Evolutionary conservation across 2,329 filamentous ascomycete genomes (phyloP), one percentile per base, ranked within the genome.

Genomic region (Aspergillus brasiliensis): DNA sequence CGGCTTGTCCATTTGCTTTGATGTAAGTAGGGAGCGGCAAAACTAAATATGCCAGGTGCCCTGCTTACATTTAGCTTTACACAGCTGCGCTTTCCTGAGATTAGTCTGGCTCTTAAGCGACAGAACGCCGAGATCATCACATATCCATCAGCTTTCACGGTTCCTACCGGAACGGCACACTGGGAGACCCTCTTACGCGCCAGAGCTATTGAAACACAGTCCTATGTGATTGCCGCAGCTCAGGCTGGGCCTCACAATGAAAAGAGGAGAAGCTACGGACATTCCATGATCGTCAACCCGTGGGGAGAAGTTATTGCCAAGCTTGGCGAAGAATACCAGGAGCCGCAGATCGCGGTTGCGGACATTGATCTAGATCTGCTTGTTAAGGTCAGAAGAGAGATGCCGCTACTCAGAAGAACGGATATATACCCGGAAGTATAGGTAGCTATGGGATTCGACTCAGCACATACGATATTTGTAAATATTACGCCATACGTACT

Each of bases 111-210:
- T 1, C 82, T 96, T 17, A 84, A 86, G 27, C 78, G 84, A 6
- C 84, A 86, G 57, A 81, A 84, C 21, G 91, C 92, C 1, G 87
- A 97, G 63, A 80, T 97, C 56, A 80, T 97, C 52, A 87, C 91
- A 0, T 97, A 94, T 71, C 94, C 94, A 0, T 94, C 91, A 5
- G 94, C 94, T 3, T 98, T 97, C 72, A 97, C 93, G 0, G 84
- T 96, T 0, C 87, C 89, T 1, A 97, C 94, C 0, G 94, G 94
- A 0, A 83, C 82, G 58, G 91, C 91, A 1, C 94, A 97, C 77
- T 98, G 94, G 94, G 87, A 92, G 70, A 81, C 86, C 2, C 78
- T 98, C 5, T 80, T 97, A 13, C 82, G 91, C 27, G 88, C 91
- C 3, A 82, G 94, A 49, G 94, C 94, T 8, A 91, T 97, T 61